Conservation (phyloP, 2,329 filamentous ascomycete species). For the Claviceps monticola region DNA sequence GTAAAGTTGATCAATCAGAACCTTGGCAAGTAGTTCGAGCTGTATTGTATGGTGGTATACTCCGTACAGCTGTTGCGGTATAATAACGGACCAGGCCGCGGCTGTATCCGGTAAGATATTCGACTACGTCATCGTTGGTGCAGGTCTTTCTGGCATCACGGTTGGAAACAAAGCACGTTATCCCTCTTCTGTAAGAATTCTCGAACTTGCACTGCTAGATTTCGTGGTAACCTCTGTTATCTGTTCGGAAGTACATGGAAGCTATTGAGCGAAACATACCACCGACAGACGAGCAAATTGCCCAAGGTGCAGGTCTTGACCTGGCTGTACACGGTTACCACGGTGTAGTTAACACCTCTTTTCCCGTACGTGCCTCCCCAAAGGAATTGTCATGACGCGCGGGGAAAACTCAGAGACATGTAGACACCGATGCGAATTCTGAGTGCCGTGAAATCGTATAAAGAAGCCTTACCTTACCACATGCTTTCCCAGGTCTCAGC, state of each 20-base stretch:
- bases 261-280: conserved; percentile 12
- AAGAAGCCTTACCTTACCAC: conserved; percentile 10
- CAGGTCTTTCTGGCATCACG: conserved; percentile 22
- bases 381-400: neutral
- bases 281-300: conserved; percentile 8
- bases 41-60: neutral
- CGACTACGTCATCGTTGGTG: conserved; percentile 25
- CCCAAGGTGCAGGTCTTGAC: conserved; percentile 10
- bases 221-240: neutral
- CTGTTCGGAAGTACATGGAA: conserved; percentile 7
- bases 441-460: conserved; percentile 10
- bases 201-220: neutral
- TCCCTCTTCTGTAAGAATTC: conserved; percentile 5
- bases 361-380: conserved; percentile 7
- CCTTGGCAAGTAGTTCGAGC: conserved; percentile 2
- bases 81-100: conserved; percentile 9
- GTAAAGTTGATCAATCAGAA: neutral
- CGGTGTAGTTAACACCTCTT: conserved; percentile 12
- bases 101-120: conserved; percentile 6
- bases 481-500: conserved; percentile 9
- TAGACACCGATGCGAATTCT: conserved; percentile 12
- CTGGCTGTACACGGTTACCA: conserved; percentile 17
- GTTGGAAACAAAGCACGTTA: conserved; percentile 8
- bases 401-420: neutral
- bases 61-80: neutral